Base-by-base conservation (phyloP, 331 rosid genomes). In the Stylosanthes scabra region DNA sequence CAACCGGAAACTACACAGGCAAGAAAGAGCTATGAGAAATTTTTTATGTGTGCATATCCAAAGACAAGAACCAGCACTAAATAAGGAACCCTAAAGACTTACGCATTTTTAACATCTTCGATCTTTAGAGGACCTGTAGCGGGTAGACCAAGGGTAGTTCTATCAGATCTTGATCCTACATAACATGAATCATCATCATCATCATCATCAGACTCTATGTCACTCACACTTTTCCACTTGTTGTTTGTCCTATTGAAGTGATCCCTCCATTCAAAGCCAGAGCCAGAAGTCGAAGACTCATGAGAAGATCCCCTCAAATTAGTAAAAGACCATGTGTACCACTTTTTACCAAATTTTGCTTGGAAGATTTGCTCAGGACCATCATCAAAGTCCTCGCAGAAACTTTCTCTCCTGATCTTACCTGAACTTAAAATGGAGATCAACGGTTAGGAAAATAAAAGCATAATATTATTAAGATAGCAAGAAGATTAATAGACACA, bases 221-320 rank as follows among this genome's bases (percentile, higher is more conserved):
- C 97, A 70, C 97, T 88, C 59, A 47, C 78, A 13, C 73, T 76
- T 47, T 63, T 86, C 91, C 93, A 86, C 37, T 81, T 81, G 57
- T 81, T 81, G 57, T 77, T 70, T 78, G 84, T 68, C 88, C 85
- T 58, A 63, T 76, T 78, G 56, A 88, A 60, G 74, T 84, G 45
- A 16, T 83, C 89, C 60, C 79, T 84, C 99, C 99, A 89, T 77
- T 90, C 91, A 66, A 88, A 89, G 47, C 88, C 86, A 20, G 71
- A 81, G 47, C 88, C 85, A 20, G 71, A 81, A 51, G 89, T 59
- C 31, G 93, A 69, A 70, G 72, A 62, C 52, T 67, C 81, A 63
- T n/a, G n/a, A n/a, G n/a, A n/a, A n/a, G 83, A 55, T 16, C 81
- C 78, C 11, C 20, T 66, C 78, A 60, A 7, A 31, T 84, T 66